A percentile compares a stretch with the other conserved stretches of the same genome.
These are phyloP conservation scores for Ceratopteris richardii DNA, from an alignment of 75 land plant species.

Conservation along the genomic window DNA sequence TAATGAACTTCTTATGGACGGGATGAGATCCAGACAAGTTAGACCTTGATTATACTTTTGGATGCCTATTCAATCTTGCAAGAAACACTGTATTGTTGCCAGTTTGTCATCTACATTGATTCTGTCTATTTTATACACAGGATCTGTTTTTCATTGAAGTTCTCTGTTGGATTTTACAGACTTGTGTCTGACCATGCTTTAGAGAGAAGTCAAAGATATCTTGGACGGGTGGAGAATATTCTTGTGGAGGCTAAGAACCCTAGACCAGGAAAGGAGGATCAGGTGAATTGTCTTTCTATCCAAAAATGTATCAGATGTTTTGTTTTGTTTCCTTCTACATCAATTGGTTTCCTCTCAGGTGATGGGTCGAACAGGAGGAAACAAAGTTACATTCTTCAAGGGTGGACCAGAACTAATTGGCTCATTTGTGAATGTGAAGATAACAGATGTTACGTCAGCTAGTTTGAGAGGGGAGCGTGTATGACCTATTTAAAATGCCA, in stretches of 20 bases:
- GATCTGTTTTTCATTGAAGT: too few species aligned
- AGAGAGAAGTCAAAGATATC: slow-evolving; percentile 1
- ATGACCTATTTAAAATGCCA: too few species aligned
- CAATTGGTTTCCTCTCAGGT: too few species aligned
- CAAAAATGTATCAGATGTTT: not conserved
- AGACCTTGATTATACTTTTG: too few species aligned
- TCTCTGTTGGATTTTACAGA: slow-evolving; percentile 2
- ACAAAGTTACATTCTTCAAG: slow-evolving; percentile 8
- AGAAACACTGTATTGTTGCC: too few species aligned
- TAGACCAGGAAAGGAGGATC: slow-evolving; percentile 6
- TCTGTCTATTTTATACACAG: too few species aligned
- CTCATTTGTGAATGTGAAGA: slow-evolving; percentile 4
- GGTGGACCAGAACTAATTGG: slow-evolving; percentile 1
- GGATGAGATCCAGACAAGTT: too few species aligned
- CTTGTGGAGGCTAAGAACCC: slow-evolving; percentile 7
- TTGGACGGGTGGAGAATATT: not conserved
- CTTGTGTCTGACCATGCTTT: slow-evolving; percentile 4
- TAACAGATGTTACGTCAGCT: not conserved
- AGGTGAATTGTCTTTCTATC: too few species aligned
- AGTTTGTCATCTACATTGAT: too few species aligned
- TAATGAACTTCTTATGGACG: too few species aligned
- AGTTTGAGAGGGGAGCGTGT: slow-evolving; percentile 5
- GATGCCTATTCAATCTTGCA: too few species aligned
- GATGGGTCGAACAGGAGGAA: slow-evolving; percentile 1
- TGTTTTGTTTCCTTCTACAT: too few species aligned